Percentiles rank a stretch among this genome's conserved stretches.
Evolutionary conservation across 345 rosid species (phyloP).

Genomic region (Isatis tinctoria): DNA sequence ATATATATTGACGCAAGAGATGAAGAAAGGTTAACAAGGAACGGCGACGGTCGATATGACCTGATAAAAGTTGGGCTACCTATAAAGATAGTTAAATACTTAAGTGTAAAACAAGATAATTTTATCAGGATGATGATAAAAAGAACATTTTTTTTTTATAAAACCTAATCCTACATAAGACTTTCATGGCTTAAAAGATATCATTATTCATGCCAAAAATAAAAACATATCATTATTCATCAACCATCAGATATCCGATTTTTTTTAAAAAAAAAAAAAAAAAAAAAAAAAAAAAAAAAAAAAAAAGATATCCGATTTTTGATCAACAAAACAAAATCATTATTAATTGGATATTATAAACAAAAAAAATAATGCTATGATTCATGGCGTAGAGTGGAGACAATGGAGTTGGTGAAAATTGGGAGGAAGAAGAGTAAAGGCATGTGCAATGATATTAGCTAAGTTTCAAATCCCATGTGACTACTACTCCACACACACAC

Average conservation of each 20-base stretch:
- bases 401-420: slow-evolving; percentile 30
- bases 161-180: neutral
- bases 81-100: neutral
- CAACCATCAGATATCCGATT: neutral
- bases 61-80: neutral
- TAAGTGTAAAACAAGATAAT: no score
- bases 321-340: neutral
- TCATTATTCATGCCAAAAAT: neutral
- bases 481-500: slow-evolving; percentile 26
- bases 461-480: slow-evolving; percentile 31
- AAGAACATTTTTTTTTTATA: neutral
- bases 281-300: no score
- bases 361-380: neutral
- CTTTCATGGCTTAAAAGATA: neutral
- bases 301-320: neutral
- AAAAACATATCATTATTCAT: neutral
- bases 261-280: no score
- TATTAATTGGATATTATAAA: neutral
- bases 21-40: no score
- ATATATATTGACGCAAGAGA: no score
- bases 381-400: slow-evolving; percentile 24
- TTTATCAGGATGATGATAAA: neutral
- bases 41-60: no score
- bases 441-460: slow-evolving; percentile 31
- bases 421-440: slow-evolving; percentile 31